Conservation (phyloP, 257 asterid genomes). For the Rauvolfia tetraphylla region DNA sequence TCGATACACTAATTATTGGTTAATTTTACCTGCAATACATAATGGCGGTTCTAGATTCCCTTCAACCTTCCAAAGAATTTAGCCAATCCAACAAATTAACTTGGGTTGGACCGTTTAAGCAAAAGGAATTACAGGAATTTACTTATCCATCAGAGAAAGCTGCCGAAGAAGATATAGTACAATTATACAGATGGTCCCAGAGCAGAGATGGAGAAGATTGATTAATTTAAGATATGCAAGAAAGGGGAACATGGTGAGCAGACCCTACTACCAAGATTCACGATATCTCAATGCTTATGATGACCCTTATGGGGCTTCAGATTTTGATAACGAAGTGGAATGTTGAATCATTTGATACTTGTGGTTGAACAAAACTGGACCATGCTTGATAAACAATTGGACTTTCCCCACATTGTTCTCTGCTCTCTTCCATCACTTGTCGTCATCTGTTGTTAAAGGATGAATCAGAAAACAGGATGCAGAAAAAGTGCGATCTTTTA, state of each 20-base stretch:
- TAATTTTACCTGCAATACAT: too few species aligned
- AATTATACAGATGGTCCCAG: background rate
- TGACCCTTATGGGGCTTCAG: constrained; percentile 3
- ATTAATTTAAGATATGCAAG: background rate
- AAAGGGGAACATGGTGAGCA: background rate
- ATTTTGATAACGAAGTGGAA: constrained; percentile 10
- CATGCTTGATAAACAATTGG: too few species aligned
- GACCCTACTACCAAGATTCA: constrained; percentile 9
- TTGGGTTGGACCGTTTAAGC: background rate
- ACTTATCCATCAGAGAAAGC: background rate
- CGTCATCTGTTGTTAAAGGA: too few species aligned
- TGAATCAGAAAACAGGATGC: too few species aligned
- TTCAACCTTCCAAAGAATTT: too few species aligned
- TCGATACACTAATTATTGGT: too few species aligned
- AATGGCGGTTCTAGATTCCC: too few species aligned
- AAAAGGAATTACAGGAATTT: background rate
- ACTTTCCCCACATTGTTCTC: too few species aligned
- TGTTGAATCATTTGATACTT: constrained; percentile 17
- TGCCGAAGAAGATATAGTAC: background rate
- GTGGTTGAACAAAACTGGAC: background rate
- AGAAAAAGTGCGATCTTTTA: background rate
- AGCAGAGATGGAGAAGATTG: background rate
- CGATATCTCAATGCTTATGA: constrained; percentile 6
- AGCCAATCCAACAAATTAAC: background rate
- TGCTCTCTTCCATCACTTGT: too few species aligned